These are phyloP conservation scores for Sporothrix schenckii DNA, from an alignment of 2,329 filamentous ascomycete genomes.

Conservation along the genomic window DNA sequence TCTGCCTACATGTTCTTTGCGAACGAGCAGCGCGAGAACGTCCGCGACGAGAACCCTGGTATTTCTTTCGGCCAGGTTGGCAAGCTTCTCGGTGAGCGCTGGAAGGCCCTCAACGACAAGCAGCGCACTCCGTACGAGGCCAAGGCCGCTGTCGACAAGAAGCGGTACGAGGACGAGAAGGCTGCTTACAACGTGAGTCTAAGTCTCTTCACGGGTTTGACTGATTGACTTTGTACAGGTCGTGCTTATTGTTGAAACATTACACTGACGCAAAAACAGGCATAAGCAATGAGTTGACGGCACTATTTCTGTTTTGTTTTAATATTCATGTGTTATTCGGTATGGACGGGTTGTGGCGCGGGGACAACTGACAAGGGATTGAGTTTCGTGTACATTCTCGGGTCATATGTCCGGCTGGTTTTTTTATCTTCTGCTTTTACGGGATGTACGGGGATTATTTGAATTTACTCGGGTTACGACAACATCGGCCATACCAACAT, in stretches of 20 bases:
- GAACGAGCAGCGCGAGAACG: conserved; percentile 98
- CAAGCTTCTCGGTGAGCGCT: conserved; percentile 96
- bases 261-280: conserved; percentile 19
- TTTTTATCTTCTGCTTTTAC: conserved; percentile 35
- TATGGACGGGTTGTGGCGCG: conserved; percentile 35
- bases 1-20: conserved; percentile 99
- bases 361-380: conserved; percentile 36
- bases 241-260: not conserved
- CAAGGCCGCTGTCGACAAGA: conserved; percentile 97
- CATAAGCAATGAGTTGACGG: conserved; percentile 25
- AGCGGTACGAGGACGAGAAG: conserved; percentile 99
- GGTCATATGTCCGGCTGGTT: conserved; percentile 32
- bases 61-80: conserved; percentile 98
- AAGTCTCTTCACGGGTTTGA: no score
- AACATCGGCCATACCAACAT: conserved; percentile 24
- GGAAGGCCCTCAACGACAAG: conserved; percentile 95
- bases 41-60: conserved; percentile 96
- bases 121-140: conserved; percentile 92
- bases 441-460: conserved; percentile 35
- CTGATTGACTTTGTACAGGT: no score
- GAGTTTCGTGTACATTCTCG: conserved; percentile 34
- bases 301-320: conserved; percentile 28
- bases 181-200: conserved; percentile 82
- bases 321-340: conserved; percentile 32
- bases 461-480: conserved; percentile 34